Conservation (phyloP, 2,329 filamentous ascomycete species). For the Trichoderma arundinaceum region DNA sequence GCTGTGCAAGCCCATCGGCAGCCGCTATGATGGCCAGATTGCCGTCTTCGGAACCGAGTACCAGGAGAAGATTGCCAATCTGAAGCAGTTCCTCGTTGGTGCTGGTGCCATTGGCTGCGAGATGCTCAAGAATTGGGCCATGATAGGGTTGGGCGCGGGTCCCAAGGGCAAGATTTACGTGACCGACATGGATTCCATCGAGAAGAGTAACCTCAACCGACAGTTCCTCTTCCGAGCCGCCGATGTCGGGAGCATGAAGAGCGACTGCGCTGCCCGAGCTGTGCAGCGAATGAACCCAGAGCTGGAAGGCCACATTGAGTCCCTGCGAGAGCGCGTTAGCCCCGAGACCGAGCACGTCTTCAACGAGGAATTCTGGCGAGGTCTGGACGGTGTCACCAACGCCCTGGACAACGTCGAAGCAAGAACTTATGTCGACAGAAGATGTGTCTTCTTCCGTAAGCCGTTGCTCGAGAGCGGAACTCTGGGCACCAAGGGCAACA, state of each 20-base stretch:
- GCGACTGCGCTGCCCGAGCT: slow-evolving; percentile 87
- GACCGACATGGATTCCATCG: slow-evolving; percentile 98
- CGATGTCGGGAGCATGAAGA: slow-evolving; percentile 96
- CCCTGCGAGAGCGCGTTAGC: slow-evolving; percentile 87
- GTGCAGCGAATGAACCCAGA: slow-evolving; percentile 96
- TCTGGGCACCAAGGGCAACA: slow-evolving; percentile 98
- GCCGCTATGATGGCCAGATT: slow-evolving; percentile 95
- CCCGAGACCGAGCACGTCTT: slow-evolving; percentile 92
- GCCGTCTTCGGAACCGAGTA: slow-evolving; percentile 93
- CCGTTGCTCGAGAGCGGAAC: slow-evolving; percentile 95
- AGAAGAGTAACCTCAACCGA: slow-evolving; percentile 97
- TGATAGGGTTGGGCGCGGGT: slow-evolving; percentile 93
- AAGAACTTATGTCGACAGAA: slow-evolving; percentile 91
- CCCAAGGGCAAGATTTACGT: slow-evolving; percentile 88
- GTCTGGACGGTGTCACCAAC: slow-evolving; percentile 90
- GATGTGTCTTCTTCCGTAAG: slow-evolving; percentile 98
- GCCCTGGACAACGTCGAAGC: slow-evolving; percentile 97
- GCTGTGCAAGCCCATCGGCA: slow-evolving; percentile 81
- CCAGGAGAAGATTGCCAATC: slow-evolving; percentile 89
- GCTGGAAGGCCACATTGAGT: slow-evolving; percentile 81
- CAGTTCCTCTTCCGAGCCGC: slow-evolving; percentile 94
- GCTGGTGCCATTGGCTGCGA: slow-evolving; percentile 98
- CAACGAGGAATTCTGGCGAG: slow-evolving; percentile 89
- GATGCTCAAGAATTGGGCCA: slow-evolving; percentile 99
- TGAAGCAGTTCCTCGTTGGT: slow-evolving; percentile 92